A percentile compares a stretch with the other conserved stretches of the same genome.
These are phyloP conservation scores for Coffea canephora DNA, from an alignment of 257 asterid species.

Conservation along the genomic window DNA sequence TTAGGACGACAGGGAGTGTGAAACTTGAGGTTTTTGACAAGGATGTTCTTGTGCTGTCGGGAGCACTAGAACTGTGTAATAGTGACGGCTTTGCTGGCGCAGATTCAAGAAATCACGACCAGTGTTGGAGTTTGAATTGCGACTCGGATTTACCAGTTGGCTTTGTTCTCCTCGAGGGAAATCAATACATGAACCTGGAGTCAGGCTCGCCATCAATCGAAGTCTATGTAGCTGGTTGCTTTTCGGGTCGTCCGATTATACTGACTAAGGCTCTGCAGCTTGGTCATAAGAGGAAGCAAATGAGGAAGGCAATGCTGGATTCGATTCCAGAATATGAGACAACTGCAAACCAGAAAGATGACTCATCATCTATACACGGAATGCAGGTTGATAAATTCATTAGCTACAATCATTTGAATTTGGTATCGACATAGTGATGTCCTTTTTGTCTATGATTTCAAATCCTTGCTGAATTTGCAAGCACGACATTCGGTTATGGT, in stretches of 20 bases:
- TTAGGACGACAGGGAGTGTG: constrained; percentile 55
- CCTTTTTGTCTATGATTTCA: background rate
- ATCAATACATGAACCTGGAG: constrained; percentile 25
- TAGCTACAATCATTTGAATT: background rate
- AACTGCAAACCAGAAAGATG: constrained; percentile 28
- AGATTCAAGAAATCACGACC: constrained; percentile 39
- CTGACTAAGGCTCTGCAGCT: constrained; percentile 54
- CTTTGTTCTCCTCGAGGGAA: constrained; percentile 37
- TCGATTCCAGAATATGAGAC: constrained; percentile 65
- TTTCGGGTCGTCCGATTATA: constrained; percentile 55
- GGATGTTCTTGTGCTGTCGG: constrained; percentile 45
- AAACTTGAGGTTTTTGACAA: constrained; percentile 55
- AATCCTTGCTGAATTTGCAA: constrained; percentile 16
- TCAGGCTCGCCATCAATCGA: constrained; percentile 46
- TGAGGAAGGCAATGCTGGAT: constrained; percentile 53
- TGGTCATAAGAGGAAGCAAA: constrained; percentile 50
- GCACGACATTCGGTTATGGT: constrained; percentile 15
- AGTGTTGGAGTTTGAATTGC: constrained; percentile 52
- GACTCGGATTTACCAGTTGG: constrained; percentile 35
- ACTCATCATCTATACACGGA: constrained; percentile 26
- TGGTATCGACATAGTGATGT: background rate
- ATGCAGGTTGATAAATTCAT: constrained; percentile 40
- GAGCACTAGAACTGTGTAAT: constrained; percentile 41
- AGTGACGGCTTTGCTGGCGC: constrained; percentile 30
- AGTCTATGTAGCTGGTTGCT: constrained; percentile 70